Base-by-base conservation (phyloP, 1,284 basidiomycete species). In the Ceratobasidium sp. region DNA sequence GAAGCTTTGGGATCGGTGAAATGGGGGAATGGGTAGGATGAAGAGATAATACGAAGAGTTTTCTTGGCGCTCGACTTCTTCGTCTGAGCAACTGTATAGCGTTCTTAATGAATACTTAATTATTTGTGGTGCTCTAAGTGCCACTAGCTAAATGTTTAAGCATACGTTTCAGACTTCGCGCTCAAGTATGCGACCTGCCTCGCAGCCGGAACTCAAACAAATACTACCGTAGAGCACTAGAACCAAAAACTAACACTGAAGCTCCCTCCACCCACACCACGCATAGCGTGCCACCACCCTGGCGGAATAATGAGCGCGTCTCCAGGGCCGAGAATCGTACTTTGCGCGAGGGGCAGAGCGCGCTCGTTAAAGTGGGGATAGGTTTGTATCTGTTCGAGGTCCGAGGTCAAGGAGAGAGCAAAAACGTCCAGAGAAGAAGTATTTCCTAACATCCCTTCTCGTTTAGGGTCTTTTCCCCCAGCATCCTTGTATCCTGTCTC, bases 261-360 rank as follows among this genome's bases (percentile, higher is more conserved):
- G 29, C 53, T 71, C 15, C 24, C 54, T 17, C 53, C 54, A 15
- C 54, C 88, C 83, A 95, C 92, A 80, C 91, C 91, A 63, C 90
- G 87, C 93, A 96, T 94, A 5, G 92, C 93, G 82, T 97, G 95
- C 95, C 95, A 97, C 95, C 95, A 98, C 27, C 93, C 91, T 0
- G 93, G 91, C 29, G 96, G 95, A 79, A 98, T 90, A 80, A 94
- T 92, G 54, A 98, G 83, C 75, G 96, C 78, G 82, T 98, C 96
- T 0, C 96, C 96, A 0, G 94, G 90, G 59, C 87, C 84, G 0
- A 98, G 85, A 0, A 90, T 89, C 22, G 88, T 88, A 75, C 87
- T 86, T 82, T 88, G 85, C 4, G 94, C 91, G n/a, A 84, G 75
- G 1, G 90, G 90, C n/a, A 88, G 86, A 33, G 91, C 93, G 0